These are phyloP conservation scores for Saxispiralis lemnorum DNA, from an alignment of 495 filamentous ascomycete genomes.

Conservation along the genomic window DNA sequence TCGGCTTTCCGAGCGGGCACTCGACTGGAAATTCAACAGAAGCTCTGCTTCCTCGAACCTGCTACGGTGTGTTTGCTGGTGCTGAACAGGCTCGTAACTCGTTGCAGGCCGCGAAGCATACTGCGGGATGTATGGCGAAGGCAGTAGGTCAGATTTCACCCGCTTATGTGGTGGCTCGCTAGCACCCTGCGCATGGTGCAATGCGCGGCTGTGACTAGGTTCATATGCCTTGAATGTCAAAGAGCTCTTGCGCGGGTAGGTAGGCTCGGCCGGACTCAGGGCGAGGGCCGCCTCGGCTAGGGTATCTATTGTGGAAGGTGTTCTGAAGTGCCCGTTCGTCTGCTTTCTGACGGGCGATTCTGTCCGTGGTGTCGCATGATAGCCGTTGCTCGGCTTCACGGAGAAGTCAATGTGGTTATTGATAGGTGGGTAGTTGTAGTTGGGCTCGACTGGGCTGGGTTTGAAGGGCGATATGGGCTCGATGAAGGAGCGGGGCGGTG, in stretches of 20 bases:
- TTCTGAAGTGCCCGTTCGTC: conserved; percentile 7
- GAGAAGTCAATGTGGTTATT: conserved; percentile 1
- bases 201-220: conserved; percentile 8
- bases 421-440: conserved; percentile 13
- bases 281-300: conserved; percentile 21
- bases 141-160: conserved; percentile 38
- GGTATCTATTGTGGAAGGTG: conserved; percentile 21
- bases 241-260: conserved; percentile 4
- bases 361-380: conserved; percentile 1
- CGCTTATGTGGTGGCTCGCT: conserved; percentile 41
- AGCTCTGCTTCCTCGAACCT: conserved; percentile 14
- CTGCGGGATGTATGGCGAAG: conserved; percentile 30
- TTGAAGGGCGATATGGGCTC: conserved; percentile 22
- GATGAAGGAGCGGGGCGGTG: conserved; percentile 18
- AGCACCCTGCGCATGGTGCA: conserved; percentile 12
- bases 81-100: conserved; percentile 24
- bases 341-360: neutral
- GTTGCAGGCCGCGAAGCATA: conserved; percentile 27
- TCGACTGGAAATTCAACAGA: conserved; percentile 15
- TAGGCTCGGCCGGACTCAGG: conserved; percentile 13
- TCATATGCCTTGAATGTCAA: conserved; percentile 4
- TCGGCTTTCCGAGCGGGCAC: conserved; percentile 4
- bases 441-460: conserved; percentile 10
- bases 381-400: neutral
- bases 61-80: conserved; percentile 19